Base-by-base conservation (phyloP, 768 basidiomycete genomes). In the Collybia sordida region DNA sequence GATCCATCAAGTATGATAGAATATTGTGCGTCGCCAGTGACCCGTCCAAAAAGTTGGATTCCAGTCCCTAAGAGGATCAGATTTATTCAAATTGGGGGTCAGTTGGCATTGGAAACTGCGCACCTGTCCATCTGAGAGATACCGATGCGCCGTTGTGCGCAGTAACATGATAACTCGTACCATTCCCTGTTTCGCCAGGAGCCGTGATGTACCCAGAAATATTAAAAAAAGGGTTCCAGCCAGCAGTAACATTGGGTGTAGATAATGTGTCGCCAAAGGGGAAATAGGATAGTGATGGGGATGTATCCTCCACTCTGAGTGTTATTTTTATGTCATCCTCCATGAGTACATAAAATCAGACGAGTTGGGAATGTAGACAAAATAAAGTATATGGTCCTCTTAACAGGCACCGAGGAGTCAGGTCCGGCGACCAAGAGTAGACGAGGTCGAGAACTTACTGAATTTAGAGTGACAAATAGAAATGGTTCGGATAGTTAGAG, bases 221-320 rank as follows among this genome's bases (percentile, higher is more conserved):
- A 2, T 70, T 65, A 65, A 78, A 88, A 66, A 74, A 79, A 15
- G 86, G 79, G 61, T 82, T 82, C 90, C 90, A 92, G 60, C 87
- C 87, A 22, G 71, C 73, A 17, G 64, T 58, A 36, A 81, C 58
- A 57, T 82, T 72, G 1, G 79, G 65, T 43, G 74, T 63, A 35
- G 77, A 69, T 49, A 81, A 68, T 9, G 76, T 78, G 64, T 87
- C 84, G 37, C 70, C 59, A 51, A 82, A 78, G 19, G 89, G 88
- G 51, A 64, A 72, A 70, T 88, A 90, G 22, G 58, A 53, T 55
- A 90, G 69, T 40, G 72, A 60, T 3, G 88, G 88, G 37, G 88
- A 88, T 47, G 82, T 81, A 62, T 89, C 82, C 65, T 85, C 79
- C 58, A 90, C 70, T 51, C 65, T 27, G 39, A 62, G 51, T 40